Conservation (phyloP, 148 eudicot genomes). For the Suaeda aralocaspica region DNA sequence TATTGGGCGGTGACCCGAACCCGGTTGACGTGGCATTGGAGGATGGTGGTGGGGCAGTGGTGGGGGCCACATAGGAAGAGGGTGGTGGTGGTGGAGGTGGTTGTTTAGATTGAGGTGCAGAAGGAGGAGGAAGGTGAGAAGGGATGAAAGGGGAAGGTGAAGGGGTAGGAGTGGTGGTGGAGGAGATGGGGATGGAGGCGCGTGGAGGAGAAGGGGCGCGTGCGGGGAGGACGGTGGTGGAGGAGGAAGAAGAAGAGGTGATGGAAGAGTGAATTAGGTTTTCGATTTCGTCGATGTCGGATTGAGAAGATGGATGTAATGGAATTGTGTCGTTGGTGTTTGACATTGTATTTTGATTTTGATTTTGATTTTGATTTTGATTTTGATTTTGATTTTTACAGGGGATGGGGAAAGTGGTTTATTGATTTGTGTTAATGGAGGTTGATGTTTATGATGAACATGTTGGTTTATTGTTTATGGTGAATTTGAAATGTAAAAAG, state of each 20-base stretch:
- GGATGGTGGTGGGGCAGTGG: conserved; percentile 31
- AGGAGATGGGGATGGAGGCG: conserved; percentile 39
- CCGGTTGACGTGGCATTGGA: conserved; percentile 29
- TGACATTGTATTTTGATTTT: no score
- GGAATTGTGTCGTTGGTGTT: conserved; percentile 43
- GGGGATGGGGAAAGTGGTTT: no score
- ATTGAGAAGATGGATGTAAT: conserved; percentile 69
- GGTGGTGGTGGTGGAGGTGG: conserved; percentile 19
- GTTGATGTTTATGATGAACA: no score
- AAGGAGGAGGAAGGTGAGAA: conserved; percentile 41
- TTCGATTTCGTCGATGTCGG: conserved; percentile 97
- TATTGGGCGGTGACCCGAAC: conserved; percentile 62
- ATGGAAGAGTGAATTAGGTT: conserved; percentile 61
- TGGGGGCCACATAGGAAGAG: conserved; percentile 16
- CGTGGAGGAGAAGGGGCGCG: conserved; percentile 38
- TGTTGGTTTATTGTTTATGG: no score
- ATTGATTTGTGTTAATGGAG: no score
- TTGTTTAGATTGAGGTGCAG: conserved; percentile 18
- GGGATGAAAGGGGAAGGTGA: conserved; percentile 35
- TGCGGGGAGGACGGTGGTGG: conserved; percentile 63
- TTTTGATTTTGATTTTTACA: no score
- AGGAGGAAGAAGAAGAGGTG: conserved; percentile 30
- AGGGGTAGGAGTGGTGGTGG: conserved; percentile 28
- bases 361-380: no score
- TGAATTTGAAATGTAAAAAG: no score